Conservation (phyloP, 106 monocot genomes). For the Triglochin maritima region DNA sequence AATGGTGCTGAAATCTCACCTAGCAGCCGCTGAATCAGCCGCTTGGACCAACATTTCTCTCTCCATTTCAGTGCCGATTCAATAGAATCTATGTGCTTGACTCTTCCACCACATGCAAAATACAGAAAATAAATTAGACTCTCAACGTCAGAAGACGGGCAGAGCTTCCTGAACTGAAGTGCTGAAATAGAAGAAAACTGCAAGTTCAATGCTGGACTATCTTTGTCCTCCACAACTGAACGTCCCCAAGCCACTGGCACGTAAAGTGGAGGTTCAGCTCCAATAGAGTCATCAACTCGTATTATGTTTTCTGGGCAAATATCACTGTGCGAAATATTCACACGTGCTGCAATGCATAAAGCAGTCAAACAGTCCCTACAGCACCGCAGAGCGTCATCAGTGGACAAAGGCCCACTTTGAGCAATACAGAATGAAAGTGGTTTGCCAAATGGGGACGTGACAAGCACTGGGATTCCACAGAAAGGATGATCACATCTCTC, state of each 20-base stretch:
- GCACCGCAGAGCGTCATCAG: slow-evolving; percentile 12
- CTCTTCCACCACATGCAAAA: slow-evolving; percentile 10
- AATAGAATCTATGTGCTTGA: slow-evolving; percentile 13
- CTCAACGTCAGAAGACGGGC: slow-evolving; percentile 19
- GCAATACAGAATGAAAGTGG: slow-evolving; percentile 7
- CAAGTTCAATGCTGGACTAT: slow-evolving; percentile 19
- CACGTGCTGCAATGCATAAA: slow-evolving; percentile 3
- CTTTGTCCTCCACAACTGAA: slow-evolving; percentile 21
- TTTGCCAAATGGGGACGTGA: slow-evolving; percentile 15
- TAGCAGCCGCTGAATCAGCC: slow-evolving; percentile 15
- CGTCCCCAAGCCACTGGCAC: slow-evolving; percentile 14
- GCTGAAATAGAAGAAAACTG: slow-evolving; percentile 16
- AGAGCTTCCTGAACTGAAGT: slow-evolving; percentile 15
- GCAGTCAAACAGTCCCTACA: slow-evolving; percentile 14
- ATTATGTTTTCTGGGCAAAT: slow-evolving; percentile 22
- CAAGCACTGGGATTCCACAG: slow-evolving; percentile 20
- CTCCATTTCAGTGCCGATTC: slow-evolving; percentile 20
- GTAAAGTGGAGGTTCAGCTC: slow-evolving; percentile 1
- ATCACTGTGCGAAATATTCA: slow-evolving; percentile 13
- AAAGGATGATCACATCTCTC: slow-evolving; percentile 15
- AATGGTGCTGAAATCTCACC: slow-evolving; percentile 22
- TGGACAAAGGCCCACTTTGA: slow-evolving; percentile 10
- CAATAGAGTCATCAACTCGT: neutral
- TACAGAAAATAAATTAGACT: slow-evolving; percentile 19
- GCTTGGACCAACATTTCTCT: slow-evolving; percentile 20